A percentile compares a stretch with the other conserved stretches of the same genome.
phyloP scores from a whole-genome alignment of 495 filamentous ascomycete genomes.

The Neurospora sp. region DNA sequence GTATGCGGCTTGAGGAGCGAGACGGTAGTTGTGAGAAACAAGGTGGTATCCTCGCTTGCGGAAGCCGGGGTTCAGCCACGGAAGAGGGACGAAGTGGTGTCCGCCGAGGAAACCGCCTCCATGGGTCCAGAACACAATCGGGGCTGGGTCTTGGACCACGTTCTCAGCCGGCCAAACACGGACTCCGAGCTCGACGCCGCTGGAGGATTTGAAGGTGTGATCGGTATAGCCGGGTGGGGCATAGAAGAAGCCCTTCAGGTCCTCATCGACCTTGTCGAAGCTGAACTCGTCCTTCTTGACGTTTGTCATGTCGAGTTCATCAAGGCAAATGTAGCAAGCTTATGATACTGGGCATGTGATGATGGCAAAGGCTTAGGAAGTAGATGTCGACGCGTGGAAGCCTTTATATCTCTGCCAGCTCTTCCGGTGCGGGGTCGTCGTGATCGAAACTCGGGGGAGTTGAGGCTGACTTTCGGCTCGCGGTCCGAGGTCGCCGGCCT shows the following conservation, averaged over 20 bases:
- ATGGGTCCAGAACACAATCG: slow-evolving; percentile 19
- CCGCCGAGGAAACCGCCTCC: slow-evolving; percentile 21
- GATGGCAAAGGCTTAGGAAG: neutral
- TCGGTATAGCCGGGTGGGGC: slow-evolving; percentile 15
- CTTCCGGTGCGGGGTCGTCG: neutral
- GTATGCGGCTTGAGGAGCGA: slow-evolving; percentile 16
- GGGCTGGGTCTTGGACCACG: slow-evolving; percentile 5
- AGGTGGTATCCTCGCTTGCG: slow-evolving; percentile 18
- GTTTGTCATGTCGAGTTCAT: neutral
- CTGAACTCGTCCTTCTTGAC: neutral
- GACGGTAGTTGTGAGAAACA: slow-evolving; percentile 23
- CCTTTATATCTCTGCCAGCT: neutral
- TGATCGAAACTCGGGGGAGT: neutral
- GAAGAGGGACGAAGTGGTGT: slow-evolving; percentile 12
- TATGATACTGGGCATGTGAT: neutral
- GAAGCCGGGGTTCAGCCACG: slow-evolving; percentile 17
- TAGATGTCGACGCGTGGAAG: neutral
- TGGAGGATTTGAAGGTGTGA: slow-evolving; percentile 11
- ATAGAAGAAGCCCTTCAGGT: neutral
- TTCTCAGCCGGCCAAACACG: slow-evolving; percentile 17
- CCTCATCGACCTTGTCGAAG: neutral
- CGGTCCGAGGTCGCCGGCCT: neutral
- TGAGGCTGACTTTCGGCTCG: neutral
- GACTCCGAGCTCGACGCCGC: slow-evolving; percentile 9
- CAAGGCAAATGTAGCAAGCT: neutral